Conservation (phyloP, 2,329 filamentous ascomycete species). For the Plenodomus biglobosus region DNA sequence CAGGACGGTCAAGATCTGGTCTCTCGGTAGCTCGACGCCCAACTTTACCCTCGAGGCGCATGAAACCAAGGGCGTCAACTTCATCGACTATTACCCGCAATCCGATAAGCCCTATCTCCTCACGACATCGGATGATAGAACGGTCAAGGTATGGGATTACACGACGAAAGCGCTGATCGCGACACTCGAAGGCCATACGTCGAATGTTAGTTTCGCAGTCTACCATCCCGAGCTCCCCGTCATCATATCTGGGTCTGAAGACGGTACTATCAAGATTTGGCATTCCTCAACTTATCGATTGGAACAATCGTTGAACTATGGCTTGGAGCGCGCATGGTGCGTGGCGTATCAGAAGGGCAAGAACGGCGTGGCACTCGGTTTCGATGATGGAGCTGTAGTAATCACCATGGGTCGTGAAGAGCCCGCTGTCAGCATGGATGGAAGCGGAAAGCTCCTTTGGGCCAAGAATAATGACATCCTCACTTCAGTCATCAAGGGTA, state of each 20-base stretch:
- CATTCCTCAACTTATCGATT: slow-evolving; percentile 96
- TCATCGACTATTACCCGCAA: slow-evolving; percentile 82
- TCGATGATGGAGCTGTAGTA: slow-evolving; percentile 95
- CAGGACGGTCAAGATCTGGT: slow-evolving; percentile 97
- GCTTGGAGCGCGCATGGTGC: slow-evolving; percentile 95
- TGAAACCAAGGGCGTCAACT: slow-evolving; percentile 96
- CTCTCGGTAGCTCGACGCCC: slow-evolving; percentile 84
- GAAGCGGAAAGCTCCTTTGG: slow-evolving; percentile 94
- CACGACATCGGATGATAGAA: slow-evolving; percentile 94
- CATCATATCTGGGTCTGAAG: slow-evolving; percentile 96
- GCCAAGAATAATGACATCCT: slow-evolving; percentile 93
- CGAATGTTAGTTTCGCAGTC: slow-evolving; percentile 96
- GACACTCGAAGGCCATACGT: slow-evolving; percentile 93
- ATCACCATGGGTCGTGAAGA: slow-evolving; percentile 97
- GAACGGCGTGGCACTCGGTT: slow-evolving; percentile 93
- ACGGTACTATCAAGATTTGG: slow-evolving; percentile 97
- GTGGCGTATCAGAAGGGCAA: slow-evolving; percentile 92
- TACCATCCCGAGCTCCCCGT: slow-evolving; percentile 97
- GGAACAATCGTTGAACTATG: slow-evolving; percentile 95
- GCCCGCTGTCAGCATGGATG: slow-evolving; percentile 96
- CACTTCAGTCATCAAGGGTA: slow-evolving; percentile 91
- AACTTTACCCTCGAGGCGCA: slow-evolving; percentile 98
- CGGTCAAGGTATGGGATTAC: slow-evolving; percentile 98
- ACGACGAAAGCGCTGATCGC: slow-evolving; percentile 97
- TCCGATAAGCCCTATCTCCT: slow-evolving; percentile 80